Conservation (phyloP, 371 early-diverging fungal genomes). For the Rhizopus delemar region DNA sequence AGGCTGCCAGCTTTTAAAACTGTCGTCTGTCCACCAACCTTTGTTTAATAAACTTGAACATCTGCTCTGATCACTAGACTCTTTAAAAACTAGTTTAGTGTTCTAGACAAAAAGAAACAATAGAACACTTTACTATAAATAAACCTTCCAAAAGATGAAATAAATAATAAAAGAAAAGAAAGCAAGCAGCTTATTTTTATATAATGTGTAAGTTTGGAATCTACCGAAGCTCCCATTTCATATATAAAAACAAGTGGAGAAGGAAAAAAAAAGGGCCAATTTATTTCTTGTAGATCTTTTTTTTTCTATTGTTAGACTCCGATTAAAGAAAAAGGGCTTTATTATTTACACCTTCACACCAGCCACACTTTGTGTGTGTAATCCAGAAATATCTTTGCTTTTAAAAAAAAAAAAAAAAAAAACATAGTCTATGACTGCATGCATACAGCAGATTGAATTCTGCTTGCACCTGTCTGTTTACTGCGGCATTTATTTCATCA, state of each 20-base stretch:
- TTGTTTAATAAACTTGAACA: slow-evolving; percentile 53
- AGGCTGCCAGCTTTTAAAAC: slow-evolving; percentile 56
- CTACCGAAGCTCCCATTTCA: slow-evolving; percentile 7
- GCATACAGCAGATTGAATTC: too few species aligned
- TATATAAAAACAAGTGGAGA: not conserved
- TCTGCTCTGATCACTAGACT: slow-evolving; percentile 40
- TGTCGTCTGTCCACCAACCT: slow-evolving; percentile 52
- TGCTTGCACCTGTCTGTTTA: too few species aligned
- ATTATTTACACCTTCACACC: too few species aligned
- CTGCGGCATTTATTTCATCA: too few species aligned
- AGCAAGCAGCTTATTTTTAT: slow-evolving; percentile 4
- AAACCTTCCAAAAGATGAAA: slow-evolving; percentile 7
- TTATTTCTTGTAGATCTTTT: slow-evolving; percentile 4
- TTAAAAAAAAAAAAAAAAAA: too few species aligned
- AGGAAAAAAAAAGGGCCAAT: not conserved
- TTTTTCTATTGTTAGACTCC: slow-evolving; percentile 1
- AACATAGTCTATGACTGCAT: too few species aligned
- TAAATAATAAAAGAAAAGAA: slow-evolving; percentile 2
- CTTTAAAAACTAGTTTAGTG: slow-evolving; percentile 13
- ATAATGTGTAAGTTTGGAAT: not conserved
- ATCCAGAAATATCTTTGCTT: too few species aligned
- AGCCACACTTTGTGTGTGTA: too few species aligned
- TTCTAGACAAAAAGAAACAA: slow-evolving; percentile 1
- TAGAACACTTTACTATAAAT: not conserved
- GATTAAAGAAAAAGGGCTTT: not conserved